Conservation (phyloP, 495 filamentous ascomycete genomes). For the Aspergillus steynii region DNA sequence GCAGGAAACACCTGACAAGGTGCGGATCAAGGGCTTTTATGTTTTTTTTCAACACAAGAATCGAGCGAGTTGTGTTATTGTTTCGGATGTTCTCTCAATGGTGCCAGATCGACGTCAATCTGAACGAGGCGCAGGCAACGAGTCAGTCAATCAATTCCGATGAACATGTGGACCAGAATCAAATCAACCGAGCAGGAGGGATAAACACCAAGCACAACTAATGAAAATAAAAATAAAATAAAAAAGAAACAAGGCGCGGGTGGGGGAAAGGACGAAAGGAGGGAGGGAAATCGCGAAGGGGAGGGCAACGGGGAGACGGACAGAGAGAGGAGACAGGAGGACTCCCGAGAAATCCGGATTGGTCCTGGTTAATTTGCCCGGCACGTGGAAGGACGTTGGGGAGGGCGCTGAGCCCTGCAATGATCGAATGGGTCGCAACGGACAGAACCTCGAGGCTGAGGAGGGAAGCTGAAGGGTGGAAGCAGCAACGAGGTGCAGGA, state of each 20-base stretch:
- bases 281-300: neutral
- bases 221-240: neutral
- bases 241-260: neutral
- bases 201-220: neutral
- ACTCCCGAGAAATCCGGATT: conserved; percentile 17
- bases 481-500: neutral
- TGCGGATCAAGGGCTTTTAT: neutral
- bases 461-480: neutral
- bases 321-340: conserved; percentile 5
- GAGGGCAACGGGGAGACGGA: conserved; percentile 1
- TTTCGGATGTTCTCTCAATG: neutral
- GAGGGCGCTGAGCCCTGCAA: conserved; percentile 18
- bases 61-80: neutral
- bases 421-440: neutral
- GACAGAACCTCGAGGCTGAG: neutral
- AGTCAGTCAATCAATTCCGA: conserved; percentile 10
- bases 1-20: neutral
- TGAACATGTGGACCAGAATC: neutral
- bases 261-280: neutral
- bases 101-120: conserved; percentile 4
- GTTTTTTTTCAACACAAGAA: conserved; percentile 1
- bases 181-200: neutral
- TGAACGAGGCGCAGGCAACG: conserved; percentile 4
- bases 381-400: conserved; percentile 20
- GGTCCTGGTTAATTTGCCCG: conserved; percentile 17